Evolutionary conservation across 2,329 filamentous ascomycete genomes (phyloP).

Genomic region (Fusarium verticillioides): DNA sequence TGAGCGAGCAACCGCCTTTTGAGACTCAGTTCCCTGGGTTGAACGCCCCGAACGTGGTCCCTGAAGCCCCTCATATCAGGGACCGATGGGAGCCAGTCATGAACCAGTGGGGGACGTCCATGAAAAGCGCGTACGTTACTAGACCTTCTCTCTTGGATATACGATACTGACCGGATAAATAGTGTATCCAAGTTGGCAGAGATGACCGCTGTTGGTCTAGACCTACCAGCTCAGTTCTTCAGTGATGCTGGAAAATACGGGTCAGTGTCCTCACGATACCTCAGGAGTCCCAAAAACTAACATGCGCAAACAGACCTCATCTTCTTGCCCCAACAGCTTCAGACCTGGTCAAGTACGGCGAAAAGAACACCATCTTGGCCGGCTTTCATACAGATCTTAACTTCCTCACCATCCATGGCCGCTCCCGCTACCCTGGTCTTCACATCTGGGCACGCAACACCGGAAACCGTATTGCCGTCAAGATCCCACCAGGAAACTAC

Average conservation of each 20-base stretch:
- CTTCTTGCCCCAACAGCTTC: conserved; percentile 70
- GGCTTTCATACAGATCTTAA: conserved; percentile 74
- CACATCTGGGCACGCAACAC: conserved; percentile 74
- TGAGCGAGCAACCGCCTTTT: conserved; percentile 65
- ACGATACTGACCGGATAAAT: neutral
- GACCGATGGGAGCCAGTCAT: conserved; percentile 65
- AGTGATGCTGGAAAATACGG: conserved; percentile 66
- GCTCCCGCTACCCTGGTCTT: conserved; percentile 69
- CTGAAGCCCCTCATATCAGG: conserved; percentile 59
- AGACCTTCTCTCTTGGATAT: neutral
- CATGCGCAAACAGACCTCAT: conserved; percentile 58
- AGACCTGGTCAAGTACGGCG: conserved; percentile 64
- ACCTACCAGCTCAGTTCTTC: conserved; percentile 63
- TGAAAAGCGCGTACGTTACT: conserved; percentile 66
- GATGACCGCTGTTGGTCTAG: conserved; percentile 68
- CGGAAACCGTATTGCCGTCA: conserved; percentile 66
- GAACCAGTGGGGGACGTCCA: conserved; percentile 67
- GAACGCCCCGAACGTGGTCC: conserved; percentile 66
- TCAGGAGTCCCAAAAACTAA: neutral
- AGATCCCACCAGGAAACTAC: conserved; percentile 67
- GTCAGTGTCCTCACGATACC: conserved; percentile 45
- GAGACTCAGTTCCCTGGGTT: conserved; percentile 65
- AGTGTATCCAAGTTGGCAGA: conserved; percentile 66
- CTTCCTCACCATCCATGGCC: conserved; percentile 73
- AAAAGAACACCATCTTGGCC: conserved; percentile 67